These are phyloP conservation scores for Myriosclerotinia duriaeana DNA, from an alignment of 2,329 filamentous ascomycete species.

Conservation along the genomic window DNA sequence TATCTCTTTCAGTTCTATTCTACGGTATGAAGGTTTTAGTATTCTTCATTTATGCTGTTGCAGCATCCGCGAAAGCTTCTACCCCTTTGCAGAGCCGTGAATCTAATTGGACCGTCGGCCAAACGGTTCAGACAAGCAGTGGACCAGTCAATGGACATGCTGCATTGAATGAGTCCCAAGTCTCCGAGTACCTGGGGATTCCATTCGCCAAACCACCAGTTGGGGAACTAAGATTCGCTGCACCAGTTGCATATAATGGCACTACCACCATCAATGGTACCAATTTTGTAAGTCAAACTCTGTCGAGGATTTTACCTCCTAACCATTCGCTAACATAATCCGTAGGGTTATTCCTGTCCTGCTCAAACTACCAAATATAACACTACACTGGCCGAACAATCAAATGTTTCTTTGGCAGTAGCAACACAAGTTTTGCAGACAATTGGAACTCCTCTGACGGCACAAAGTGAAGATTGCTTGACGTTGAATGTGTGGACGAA, in stretches of 20 bases:
- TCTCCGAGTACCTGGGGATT: conserved; percentile 44
- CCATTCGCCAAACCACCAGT: conserved; percentile 44
- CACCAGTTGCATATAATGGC: conserved; percentile 28
- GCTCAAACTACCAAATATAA: conserved; percentile 13
- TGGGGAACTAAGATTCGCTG: conserved; percentile 44
- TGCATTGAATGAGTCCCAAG: conserved; percentile 29
- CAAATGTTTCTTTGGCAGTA: conserved; percentile 1
- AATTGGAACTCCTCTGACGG: background rate
- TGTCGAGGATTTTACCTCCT: conserved; percentile 10
- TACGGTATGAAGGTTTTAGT: conserved; percentile 14
- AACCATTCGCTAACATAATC: conserved; percentile 26
- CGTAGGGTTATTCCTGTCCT: conserved; percentile 25
- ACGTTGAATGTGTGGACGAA: conserved; percentile 45
- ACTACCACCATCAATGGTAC: conserved; percentile 31
- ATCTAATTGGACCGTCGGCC: conserved; percentile 35
- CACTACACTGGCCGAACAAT: background rate
- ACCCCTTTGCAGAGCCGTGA: conserved; percentile 17
- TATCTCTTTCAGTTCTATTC: background rate
- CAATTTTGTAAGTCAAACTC: conserved; percentile 33
- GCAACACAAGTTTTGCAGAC: background rate
- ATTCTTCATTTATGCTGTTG: conserved; percentile 7
- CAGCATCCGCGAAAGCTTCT: conserved; percentile 14
- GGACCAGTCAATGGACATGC: conserved; percentile 37
- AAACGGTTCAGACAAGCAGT: conserved; percentile 36
- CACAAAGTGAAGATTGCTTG: conserved; percentile 43